Percentiles rank a stretch among this genome's conserved stretches.
Evolutionary conservation across 2,329 filamentous ascomycete genomes (phyloP).

Genomic region (Didymellaceae sp.): DNA sequence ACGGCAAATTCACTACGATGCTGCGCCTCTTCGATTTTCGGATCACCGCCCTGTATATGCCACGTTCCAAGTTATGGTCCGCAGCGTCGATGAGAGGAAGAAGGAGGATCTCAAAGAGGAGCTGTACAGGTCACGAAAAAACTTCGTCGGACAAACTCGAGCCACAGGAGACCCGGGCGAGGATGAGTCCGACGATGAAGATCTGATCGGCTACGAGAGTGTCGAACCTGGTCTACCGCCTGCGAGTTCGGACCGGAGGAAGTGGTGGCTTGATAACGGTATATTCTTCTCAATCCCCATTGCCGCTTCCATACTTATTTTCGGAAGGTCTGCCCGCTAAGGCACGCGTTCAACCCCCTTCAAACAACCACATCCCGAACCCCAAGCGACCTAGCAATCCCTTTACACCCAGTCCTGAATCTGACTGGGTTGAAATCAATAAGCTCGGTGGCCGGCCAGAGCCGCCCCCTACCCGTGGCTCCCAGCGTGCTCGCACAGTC

Average conservation of each 20-base stretch:
- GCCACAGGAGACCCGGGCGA: slow-evolving; percentile 57
- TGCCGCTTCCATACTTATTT: slow-evolving; percentile 31
- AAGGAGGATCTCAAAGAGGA: slow-evolving; percentile 76
- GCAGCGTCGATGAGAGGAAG: slow-evolving; percentile 74
- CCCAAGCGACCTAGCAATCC: slow-evolving; percentile 80
- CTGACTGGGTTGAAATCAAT: slow-evolving; percentile 76
- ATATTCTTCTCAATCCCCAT: slow-evolving; percentile 59
- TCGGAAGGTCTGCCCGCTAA: slow-evolving; percentile 71
- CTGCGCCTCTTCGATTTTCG: slow-evolving; percentile 83
- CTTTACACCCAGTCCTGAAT: slow-evolving; percentile 74
- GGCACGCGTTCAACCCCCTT: slow-evolving; percentile 72
- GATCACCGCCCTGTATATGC: slow-evolving; percentile 97
- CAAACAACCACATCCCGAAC: slow-evolving; percentile 70
- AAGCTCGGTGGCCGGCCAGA: slow-evolving; percentile 35
- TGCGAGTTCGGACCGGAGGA: slow-evolving; percentile 66
- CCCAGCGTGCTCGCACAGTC: slow-evolving; percentile 36
- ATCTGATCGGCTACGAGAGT: slow-evolving; percentile 79
- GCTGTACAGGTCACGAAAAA: slow-evolving; percentile 73
- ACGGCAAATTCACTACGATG: slow-evolving; percentile 81
- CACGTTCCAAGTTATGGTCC: slow-evolving; percentile 83
- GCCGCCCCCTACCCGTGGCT: slow-evolving; percentile 42
- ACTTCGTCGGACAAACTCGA: slow-evolving; percentile 69
- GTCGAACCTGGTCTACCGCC: slow-evolving; percentile 77
- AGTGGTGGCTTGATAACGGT: slow-evolving; percentile 71
- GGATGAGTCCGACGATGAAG: slow-evolving; percentile 76